These are phyloP conservation scores for Haematococcus lacustris DNA, from an alignment of 139 green algal genomes.

Conservation along the genomic window DNA sequence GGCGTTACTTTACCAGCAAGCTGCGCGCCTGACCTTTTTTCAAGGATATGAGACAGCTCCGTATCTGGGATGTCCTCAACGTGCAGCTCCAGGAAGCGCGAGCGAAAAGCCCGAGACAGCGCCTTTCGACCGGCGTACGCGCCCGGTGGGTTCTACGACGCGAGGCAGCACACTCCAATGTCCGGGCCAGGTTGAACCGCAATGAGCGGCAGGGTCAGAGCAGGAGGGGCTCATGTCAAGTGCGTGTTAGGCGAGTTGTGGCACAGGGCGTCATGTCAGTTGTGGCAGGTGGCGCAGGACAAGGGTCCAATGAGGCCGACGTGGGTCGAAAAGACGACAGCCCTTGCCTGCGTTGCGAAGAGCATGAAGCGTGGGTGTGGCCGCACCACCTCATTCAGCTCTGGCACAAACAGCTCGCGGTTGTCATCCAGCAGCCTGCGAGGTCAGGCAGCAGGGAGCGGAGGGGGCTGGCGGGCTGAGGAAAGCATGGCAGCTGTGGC, in stretches of 20 bases:
- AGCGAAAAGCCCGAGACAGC: constrained; percentile 63
- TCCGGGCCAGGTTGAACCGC: no score
- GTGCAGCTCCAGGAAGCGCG: constrained; percentile 96
- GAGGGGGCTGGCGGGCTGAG: no score
- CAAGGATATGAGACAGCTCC: constrained; percentile 86
- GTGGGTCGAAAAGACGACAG: no score
- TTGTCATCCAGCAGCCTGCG: constrained; percentile 96
- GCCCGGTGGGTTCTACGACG: constrained; percentile 89
- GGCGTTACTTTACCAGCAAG: no score
- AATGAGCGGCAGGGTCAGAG: no score
- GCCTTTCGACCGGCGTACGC: constrained; percentile 77
- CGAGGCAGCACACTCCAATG: constrained; percentile 14
- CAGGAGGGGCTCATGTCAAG: no score
- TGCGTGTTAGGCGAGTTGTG: no score
- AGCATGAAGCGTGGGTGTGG: constrained; percentile 98
- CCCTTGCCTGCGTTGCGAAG: constrained; percentile 90
- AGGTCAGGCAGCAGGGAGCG: no score
- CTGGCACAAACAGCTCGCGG: constrained; percentile 93
- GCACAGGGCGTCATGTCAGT: no score
- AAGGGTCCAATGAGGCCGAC: no score
- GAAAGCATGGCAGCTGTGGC: no score
- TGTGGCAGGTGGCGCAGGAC: no score
- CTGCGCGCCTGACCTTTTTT: constrained; percentile 39
- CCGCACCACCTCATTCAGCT: constrained; percentile 86
- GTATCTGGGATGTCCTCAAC: constrained; percentile 91